Conservation (phyloP, 495 filamentous ascomycete genomes). For the Penicillium canariense region DNA sequence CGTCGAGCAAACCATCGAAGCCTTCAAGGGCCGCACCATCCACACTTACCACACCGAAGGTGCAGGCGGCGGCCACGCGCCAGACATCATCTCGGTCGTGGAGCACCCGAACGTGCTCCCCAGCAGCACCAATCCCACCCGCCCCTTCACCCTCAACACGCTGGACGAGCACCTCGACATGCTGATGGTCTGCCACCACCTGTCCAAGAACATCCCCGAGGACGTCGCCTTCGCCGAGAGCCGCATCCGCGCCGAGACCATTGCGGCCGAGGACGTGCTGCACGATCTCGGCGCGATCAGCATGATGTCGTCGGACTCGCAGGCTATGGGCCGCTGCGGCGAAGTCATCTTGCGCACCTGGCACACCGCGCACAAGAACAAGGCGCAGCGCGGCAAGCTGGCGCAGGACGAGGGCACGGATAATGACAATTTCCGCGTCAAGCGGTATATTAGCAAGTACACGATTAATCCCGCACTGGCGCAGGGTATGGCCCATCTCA, state of each 20-base stretch:
- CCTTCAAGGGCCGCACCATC: conserved; percentile 88
- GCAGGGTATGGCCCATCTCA: conserved; percentile 88
- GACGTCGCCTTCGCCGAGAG: conserved; percentile 96
- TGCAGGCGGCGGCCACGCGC: conserved; percentile 92
- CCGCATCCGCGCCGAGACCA: conserved; percentile 93
- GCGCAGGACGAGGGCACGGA: conserved; percentile 76
- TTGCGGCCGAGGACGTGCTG: conserved; percentile 94
- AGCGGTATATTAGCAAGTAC: conserved; percentile 93
- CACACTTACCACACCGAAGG: conserved; percentile 99
- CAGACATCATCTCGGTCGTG: conserved; percentile 94
- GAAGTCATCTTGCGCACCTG: conserved; percentile 94
- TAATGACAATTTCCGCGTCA: conserved; percentile 91
- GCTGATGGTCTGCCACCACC: conserved; percentile 98
- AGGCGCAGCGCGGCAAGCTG: conserved; percentile 75
- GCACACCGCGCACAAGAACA: conserved; percentile 99
- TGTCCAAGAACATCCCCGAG: conserved; percentile 88
- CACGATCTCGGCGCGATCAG: conserved; percentile 94
- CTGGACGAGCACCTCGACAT: conserved; percentile 97
- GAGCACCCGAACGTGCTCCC: conserved; percentile 91
- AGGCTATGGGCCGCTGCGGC: conserved; percentile 96
- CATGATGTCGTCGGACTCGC: conserved; percentile 97
- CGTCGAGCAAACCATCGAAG: conserved; percentile 85
- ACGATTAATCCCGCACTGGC: conserved; percentile 95
- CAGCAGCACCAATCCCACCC: conserved; percentile 88
- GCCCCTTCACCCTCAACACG: conserved; percentile 90